Conservation (phyloP, 1,284 basidiomycete genomes). For the Phylloporus gajari region DNA sequence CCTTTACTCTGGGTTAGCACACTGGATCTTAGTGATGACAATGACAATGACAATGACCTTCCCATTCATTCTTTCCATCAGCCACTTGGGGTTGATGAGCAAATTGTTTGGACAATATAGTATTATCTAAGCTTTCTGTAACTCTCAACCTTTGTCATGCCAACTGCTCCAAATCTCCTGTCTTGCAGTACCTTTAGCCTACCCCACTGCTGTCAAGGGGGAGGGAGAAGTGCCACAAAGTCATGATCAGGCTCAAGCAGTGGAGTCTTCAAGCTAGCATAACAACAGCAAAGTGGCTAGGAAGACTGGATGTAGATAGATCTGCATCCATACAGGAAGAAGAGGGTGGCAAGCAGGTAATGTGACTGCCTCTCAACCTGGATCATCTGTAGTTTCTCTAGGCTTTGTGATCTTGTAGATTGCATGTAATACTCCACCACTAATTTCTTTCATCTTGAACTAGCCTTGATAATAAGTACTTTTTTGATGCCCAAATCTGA, state of each 20-base stretch:
- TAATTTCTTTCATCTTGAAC: conserved; percentile 30
- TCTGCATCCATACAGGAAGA: conserved; percentile 14
- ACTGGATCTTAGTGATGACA: conserved; percentile 39
- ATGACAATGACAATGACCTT: conserved; percentile 33
- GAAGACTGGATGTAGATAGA: conserved; percentile 24
- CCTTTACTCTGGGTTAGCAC: conserved; percentile 37
- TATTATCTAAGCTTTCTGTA: conserved; percentile 70
- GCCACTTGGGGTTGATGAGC: conserved; percentile 65
- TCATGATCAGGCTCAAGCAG: too few species aligned
- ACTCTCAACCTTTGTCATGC: conserved; percentile 57
- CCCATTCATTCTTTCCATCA: conserved; percentile 42
- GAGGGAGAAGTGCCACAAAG: too few species aligned
- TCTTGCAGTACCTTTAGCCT: conserved; percentile 16
- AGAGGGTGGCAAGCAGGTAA: conserved; percentile 28
- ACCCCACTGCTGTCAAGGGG: conserved; percentile 15
- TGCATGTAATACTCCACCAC: conserved; percentile 22
- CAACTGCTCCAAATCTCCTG: conserved; percentile 45
- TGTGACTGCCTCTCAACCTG: conserved; percentile 22
- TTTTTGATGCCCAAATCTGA: neutral
- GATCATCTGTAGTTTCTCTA: conserved; percentile 46
- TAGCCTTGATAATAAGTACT: neutral
- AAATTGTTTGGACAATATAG: conserved; percentile 62
- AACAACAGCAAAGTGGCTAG: conserved; percentile 14
- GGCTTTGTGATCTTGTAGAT: conserved; percentile 39
- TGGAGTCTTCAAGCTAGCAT: conserved; percentile 35